Conservation (phyloP, 1,139 yeast genomes). For the Debaryomyces coudertii region DNA sequence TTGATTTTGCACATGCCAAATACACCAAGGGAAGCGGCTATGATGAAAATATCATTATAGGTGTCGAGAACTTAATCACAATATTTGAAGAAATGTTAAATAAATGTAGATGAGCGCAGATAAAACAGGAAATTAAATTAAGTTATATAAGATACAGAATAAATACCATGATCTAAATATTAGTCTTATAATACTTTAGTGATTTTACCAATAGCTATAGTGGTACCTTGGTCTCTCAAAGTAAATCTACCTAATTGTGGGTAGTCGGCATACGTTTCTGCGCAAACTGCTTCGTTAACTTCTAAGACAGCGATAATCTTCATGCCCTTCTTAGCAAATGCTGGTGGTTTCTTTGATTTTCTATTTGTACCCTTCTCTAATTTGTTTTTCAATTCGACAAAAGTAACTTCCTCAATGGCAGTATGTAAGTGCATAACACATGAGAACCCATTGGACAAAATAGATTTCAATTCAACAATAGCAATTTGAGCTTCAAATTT, state of each 20-base stretch:
- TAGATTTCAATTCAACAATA: slow-evolving; percentile 91
- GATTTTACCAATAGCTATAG: slow-evolving; percentile 98
- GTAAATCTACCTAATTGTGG: slow-evolving; percentile 98
- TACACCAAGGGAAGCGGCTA: slow-evolving; percentile 64
- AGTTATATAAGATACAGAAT: slow-evolving; percentile 1
- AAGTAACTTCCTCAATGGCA: slow-evolving; percentile 92
- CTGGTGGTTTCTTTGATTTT: slow-evolving; percentile 95
- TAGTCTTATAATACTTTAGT: slow-evolving; percentile 59
- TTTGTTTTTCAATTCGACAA: slow-evolving; percentile 84
- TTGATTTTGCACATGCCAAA: slow-evolving; percentile 90
- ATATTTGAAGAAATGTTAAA: slow-evolving; percentile 36
- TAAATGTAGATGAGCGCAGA: background rate
- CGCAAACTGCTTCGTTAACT: slow-evolving; percentile 83
- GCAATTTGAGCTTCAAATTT: slow-evolving; percentile 96
- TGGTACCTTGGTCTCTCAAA: slow-evolving; percentile 95
- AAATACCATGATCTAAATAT: background rate
- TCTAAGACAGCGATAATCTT: slow-evolving; percentile 92
- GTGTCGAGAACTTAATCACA: slow-evolving; percentile 61
- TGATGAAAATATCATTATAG: slow-evolving; percentile 70
- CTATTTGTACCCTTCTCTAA: slow-evolving; percentile 96
- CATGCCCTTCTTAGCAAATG: slow-evolving; percentile 99
- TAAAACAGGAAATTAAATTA: slow-evolving; percentile 7
- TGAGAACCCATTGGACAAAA: slow-evolving; percentile 91
- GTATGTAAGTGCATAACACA: slow-evolving; percentile 99
- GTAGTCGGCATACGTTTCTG: slow-evolving; percentile 87